Evolutionary conservation across 257 asterid genomes (phyloP), one percentile per base, ranked within the genome.

Genomic region (Salvia rosmarinus): DNA sequence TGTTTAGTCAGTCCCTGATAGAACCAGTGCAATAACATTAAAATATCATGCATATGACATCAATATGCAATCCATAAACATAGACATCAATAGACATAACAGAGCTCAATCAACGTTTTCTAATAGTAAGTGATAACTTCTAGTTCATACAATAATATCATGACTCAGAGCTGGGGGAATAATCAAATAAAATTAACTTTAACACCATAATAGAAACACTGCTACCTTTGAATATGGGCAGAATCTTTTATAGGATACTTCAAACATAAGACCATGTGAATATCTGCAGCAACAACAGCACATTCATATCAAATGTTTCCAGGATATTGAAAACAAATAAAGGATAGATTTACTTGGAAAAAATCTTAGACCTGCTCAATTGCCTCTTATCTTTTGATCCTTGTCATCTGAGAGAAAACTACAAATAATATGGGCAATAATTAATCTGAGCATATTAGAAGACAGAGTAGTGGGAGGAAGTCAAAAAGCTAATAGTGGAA

Each of bases 321-420:
- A 72, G 51, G 67, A 51, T 37, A 37, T 5, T 9, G 42, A 37
- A 37, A 37, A 37, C 39, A 28, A 64, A 67, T 71, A 28, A 30
- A 49, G 66, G 68, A 56, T 17, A 59, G 32, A 75, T 63, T 11
- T 57, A 75, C 64, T 61, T 6, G 16, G 42, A 51, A 67, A 63
- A 34, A 68, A 58, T 71, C 57, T 74, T 6, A 68, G 62, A 91
- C 99, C 95, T 91, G 93, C 87, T 87, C 92, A 51, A 94, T n/a
- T n/a, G n/a, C n/a, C n/a, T n/a, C n/a, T 85, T 78, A 86, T 83
- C 79, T 91, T 97, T 4, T 97, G 91, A 73, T 90, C 97, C 88
- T 83, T 89, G 67, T 94, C 97, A 73, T 91, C 97, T 68, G 65
- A 85, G 75, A 94, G 95, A 91, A 83, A 91, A 44, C 98, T 94